phyloP scores from a whole-genome alignment of 495 filamentous ascomycete species.

The Daldinia childiae region DNA sequence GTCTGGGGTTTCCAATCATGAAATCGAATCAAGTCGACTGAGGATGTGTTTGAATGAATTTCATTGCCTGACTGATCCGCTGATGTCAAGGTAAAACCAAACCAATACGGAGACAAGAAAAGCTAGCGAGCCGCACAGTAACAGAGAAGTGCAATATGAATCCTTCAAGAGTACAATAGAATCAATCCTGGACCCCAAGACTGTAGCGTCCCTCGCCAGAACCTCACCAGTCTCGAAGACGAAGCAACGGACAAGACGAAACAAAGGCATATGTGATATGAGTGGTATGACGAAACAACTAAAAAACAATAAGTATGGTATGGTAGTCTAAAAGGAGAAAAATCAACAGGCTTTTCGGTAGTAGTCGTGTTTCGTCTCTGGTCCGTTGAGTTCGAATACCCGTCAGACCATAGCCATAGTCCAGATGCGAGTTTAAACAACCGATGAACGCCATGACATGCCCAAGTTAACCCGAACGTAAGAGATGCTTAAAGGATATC shows the following conservation, averaged over 20 bases:
- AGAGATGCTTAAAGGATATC: conserved; percentile 34
- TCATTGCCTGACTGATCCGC: conserved; percentile 5
- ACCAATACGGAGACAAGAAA: conserved; percentile 13
- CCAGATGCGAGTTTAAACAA: conserved; percentile 49
- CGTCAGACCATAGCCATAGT: conserved; percentile 45
- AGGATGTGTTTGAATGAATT: not conserved
- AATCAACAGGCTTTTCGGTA: conserved; percentile 37
- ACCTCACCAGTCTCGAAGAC: not conserved
- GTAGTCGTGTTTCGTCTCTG: conserved; percentile 46
- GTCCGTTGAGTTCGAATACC: conserved; percentile 38
- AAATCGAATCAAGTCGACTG: conserved; percentile 7
- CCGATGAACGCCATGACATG: conserved; percentile 48
- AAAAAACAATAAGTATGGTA: conserved; percentile 28
- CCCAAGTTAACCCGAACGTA: conserved; percentile 36
- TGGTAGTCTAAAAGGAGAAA: conserved; percentile 37
- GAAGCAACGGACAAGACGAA: conserved; percentile 5
- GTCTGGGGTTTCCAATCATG: conserved; percentile 3
- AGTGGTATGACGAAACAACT: conserved; percentile 21
- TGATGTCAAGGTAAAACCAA: conserved; percentile 2
- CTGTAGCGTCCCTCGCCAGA: not conserved
- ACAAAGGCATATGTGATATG: conserved; percentile 27
- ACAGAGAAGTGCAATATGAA: conserved; percentile 1
- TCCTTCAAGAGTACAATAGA: conserved; percentile 25
- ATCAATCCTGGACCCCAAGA: conserved; percentile 15
- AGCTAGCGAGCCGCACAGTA: conserved; percentile 10